Evolutionary conservation across 2,329 filamentous ascomycete genomes (phyloP).

Genomic region (Trichophyton schoenleinii): DNA sequence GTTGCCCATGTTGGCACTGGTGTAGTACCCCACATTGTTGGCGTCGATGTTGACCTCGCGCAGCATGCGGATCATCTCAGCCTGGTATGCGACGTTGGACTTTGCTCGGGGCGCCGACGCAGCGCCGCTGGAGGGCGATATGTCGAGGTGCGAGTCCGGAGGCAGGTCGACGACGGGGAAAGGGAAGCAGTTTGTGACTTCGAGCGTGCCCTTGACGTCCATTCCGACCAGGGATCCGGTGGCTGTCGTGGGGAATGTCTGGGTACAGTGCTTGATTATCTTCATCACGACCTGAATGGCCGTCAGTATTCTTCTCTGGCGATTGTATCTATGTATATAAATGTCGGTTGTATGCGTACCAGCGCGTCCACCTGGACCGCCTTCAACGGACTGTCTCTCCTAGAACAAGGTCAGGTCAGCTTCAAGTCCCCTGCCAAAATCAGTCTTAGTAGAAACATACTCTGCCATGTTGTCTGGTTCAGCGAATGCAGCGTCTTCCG

Average conservation of each 20-base stretch:
- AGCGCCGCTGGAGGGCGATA: conserved; percentile 56
- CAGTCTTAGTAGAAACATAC: conserved; percentile 7
- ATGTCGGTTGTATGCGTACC: conserved; percentile 47
- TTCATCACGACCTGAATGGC: conserved; percentile 74
- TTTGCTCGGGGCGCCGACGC: conserved; percentile 86
- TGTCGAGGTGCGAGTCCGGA: conserved; percentile 58
- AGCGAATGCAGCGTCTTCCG: no score
- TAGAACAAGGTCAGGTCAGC: conserved; percentile 18
- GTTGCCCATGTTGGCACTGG: conserved; percentile 96
- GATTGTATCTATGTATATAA: conserved; percentile 8
- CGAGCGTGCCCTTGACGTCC: conserved; percentile 67
- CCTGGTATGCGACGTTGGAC: conserved; percentile 75
- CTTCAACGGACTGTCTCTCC: conserved; percentile 62
- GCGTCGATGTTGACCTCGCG: conserved; percentile 97
- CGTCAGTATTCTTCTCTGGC: background rate
- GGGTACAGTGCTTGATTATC: conserved; percentile 89
- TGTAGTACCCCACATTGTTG: conserved; percentile 98
- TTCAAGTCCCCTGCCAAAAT: conserved; percentile 12
- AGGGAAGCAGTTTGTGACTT: conserved; percentile 90
- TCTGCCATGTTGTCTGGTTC: conserved; percentile 10
- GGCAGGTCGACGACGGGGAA: conserved; percentile 73
- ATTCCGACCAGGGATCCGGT: conserved; percentile 89
- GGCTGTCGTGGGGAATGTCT: conserved; percentile 74
- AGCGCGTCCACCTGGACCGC: conserved; percentile 89
- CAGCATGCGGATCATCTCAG: conserved; percentile 92